phyloP scores from a whole-genome alignment of 257 asterid genomes.

The Solanum pinnatisectum region DNA sequence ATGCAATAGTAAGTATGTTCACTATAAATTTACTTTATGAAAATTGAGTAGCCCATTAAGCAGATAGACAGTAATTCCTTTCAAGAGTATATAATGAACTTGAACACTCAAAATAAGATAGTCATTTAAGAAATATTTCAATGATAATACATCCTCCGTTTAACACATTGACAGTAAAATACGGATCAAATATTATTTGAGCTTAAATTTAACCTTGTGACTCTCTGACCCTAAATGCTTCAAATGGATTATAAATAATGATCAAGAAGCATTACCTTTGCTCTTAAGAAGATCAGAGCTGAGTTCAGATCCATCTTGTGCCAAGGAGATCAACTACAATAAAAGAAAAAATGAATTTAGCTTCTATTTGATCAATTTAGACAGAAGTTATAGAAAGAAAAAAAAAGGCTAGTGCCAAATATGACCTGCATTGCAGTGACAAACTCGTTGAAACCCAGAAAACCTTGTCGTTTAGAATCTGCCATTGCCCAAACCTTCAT shows the following conservation, averaged over 20 bases:
- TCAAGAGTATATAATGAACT: not conserved
- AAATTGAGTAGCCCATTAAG: not conserved
- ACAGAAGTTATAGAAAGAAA: not conserved
- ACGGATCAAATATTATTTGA: not conserved
- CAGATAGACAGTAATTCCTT: not conserved
- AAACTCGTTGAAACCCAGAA: slow-evolving; percentile 71
- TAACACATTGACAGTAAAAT: not conserved
- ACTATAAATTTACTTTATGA: not conserved
- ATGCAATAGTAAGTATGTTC: not conserved
- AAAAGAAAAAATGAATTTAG: not conserved
- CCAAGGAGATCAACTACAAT: slow-evolving; percentile 66
- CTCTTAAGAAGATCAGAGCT: slow-evolving; percentile 41
- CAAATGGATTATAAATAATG: slow-evolving; percentile 11
- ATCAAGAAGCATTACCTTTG: slow-evolving; percentile 33
- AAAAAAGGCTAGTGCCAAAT: not conserved
- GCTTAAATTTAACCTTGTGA: not conserved
- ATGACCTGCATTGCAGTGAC: slow-evolving; percentile 88
- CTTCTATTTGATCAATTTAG: not conserved
- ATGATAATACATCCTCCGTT: not conserved
- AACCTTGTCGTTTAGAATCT: slow-evolving; percentile 84
- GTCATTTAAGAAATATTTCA: not conserved
- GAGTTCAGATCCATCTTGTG: slow-evolving; percentile 72
- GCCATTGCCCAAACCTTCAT: slow-evolving; percentile 90
- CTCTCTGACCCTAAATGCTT: not conserved
- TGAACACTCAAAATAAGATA: not conserved